phyloP scores from a whole-genome alignment of 441 rosid genomes.

The Biscutella laevigata region DNA sequence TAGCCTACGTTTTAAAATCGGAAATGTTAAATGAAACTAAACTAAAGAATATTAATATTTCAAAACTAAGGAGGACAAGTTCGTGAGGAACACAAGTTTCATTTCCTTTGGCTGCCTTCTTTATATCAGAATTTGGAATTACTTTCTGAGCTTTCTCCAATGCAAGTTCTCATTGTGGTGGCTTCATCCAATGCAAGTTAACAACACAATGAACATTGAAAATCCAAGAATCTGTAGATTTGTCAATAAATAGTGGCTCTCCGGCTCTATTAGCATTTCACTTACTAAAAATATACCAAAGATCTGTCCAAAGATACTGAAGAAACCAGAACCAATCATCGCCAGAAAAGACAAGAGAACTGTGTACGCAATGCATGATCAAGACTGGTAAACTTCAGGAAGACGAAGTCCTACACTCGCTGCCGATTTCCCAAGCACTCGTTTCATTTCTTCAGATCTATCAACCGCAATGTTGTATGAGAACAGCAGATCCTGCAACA shows the following conservation, averaged over 20 bases:
- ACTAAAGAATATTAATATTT: too few species aligned
- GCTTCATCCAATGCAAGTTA: background rate
- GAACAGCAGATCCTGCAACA: conserved; percentile 61
- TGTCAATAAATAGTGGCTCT: background rate
- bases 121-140: background rate
- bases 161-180: background rate
- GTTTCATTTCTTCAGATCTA: conserved; percentile 75
- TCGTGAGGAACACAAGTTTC: background rate
- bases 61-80: background rate
- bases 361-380: conserved; percentile 11
- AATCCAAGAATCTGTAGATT: background rate
- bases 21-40: too few species aligned
- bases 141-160: background rate
- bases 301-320: conserved; percentile 1
- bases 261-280: background rate
- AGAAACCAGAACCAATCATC: background rate
- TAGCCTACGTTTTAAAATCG: too few species aligned
- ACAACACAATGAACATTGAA: background rate
- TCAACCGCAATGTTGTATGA: conserved; percentile 94
- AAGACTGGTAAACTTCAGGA: conserved; percentile 44
- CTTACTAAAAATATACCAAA: background rate
- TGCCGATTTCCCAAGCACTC: conserved; percentile 61
- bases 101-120: background rate
- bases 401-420: conserved; percentile 82
- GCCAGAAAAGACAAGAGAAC: background rate